Evolutionary conservation across 495 filamentous ascomycete species (phyloP).

Genomic region (Opeltia flavorubescens): DNA sequence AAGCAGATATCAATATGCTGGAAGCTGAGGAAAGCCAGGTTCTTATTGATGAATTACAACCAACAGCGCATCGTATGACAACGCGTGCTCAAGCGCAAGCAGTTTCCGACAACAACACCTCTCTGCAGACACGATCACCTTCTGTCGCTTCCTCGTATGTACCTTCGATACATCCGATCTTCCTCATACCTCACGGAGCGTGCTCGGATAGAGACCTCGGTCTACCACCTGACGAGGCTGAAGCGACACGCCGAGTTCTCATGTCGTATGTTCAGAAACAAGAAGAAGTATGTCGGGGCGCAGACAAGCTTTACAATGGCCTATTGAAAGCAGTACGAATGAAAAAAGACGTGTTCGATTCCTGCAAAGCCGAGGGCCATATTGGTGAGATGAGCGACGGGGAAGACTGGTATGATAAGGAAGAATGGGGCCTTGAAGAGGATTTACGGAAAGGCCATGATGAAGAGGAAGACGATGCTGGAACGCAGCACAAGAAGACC

Average conservation of each 20-base stretch:
- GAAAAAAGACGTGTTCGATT: conserved; percentile 65
- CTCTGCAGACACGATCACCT: conserved; percentile 27
- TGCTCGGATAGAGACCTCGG: conserved; percentile 68
- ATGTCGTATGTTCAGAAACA: conserved; percentile 87
- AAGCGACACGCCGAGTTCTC: conserved; percentile 73
- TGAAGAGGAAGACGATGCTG: conserved; percentile 72
- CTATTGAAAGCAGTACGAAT: conserved; percentile 65
- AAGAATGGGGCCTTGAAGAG: conserved; percentile 74
- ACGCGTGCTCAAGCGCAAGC: conserved; percentile 52
- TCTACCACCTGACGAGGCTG: conserved; percentile 67
- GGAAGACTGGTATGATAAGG: conserved; percentile 91
- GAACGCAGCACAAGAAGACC: conserved; percentile 61
- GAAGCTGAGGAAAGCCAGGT: conserved; percentile 19
- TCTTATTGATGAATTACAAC: conserved; percentile 21
- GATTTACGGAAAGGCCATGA: conserved; percentile 84
- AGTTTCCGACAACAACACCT: conserved; percentile 20
- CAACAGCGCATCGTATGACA: conserved; percentile 48
- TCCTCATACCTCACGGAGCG: conserved; percentile 53
- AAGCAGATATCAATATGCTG: conserved; percentile 1
- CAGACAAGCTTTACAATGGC: conserved; percentile 57
- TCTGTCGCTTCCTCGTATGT: conserved; percentile 33
- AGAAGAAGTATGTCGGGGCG: conserved; percentile 80
- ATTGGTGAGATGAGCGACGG: conserved; percentile 76
- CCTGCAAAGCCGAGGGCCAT: conserved; percentile 83
- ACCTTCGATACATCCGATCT: conserved; percentile 66